A percentile compares a stretch with the other conserved stretches of the same genome.
Evolutionary conservation across 2,329 filamentous ascomycete species (phyloP).

Genomic region (Hypoxylon sp.): DNA sequence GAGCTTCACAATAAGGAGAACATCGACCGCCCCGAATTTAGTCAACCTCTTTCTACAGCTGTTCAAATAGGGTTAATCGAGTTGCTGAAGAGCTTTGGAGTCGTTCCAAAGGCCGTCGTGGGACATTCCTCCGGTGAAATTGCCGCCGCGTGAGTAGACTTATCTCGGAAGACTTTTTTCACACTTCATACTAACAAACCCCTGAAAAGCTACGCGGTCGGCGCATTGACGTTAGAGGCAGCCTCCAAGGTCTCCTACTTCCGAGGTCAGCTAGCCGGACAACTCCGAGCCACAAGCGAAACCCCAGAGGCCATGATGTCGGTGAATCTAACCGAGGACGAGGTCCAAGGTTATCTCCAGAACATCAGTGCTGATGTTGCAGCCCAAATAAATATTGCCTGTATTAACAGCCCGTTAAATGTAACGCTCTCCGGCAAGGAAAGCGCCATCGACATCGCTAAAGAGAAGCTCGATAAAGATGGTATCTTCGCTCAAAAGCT

Average conservation of each 20-base stretch:
- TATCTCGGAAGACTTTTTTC: background rate
- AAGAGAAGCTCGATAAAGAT: slow-evolving; percentile 46
- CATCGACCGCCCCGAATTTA: slow-evolving; percentile 51
- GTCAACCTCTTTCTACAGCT: slow-evolving; percentile 54
- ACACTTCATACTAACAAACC: slow-evolving; percentile 17
- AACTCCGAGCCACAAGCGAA: slow-evolving; percentile 40
- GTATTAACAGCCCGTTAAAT: slow-evolving; percentile 55
- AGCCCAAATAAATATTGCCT: slow-evolving; percentile 49
- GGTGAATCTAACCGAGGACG: slow-evolving; percentile 48
- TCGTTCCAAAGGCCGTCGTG: slow-evolving; percentile 51
- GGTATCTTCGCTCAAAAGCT: slow-evolving; percentile 54
- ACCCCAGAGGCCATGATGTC: slow-evolving; percentile 53
- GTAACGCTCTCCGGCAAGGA: slow-evolving; percentile 53
- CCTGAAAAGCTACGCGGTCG: slow-evolving; percentile 45
- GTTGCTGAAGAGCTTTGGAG: slow-evolving; percentile 50
- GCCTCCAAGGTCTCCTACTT: slow-evolving; percentile 56
- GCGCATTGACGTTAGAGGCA: slow-evolving; percentile 47
- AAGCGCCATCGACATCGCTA: slow-evolving; percentile 47
- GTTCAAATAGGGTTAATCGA: slow-evolving; percentile 57
- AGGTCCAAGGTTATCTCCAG: slow-evolving; percentile 47
- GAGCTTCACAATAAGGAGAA: slow-evolving; percentile 41
- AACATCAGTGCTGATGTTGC: slow-evolving; percentile 37
- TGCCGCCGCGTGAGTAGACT: slow-evolving; percentile 54
- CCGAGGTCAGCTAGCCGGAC: slow-evolving; percentile 53
- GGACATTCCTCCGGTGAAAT: slow-evolving; percentile 59